Evolutionary conservation across 1,284 basidiomycete species (phyloP).

Genomic region (Trichosporon sp.): DNA sequence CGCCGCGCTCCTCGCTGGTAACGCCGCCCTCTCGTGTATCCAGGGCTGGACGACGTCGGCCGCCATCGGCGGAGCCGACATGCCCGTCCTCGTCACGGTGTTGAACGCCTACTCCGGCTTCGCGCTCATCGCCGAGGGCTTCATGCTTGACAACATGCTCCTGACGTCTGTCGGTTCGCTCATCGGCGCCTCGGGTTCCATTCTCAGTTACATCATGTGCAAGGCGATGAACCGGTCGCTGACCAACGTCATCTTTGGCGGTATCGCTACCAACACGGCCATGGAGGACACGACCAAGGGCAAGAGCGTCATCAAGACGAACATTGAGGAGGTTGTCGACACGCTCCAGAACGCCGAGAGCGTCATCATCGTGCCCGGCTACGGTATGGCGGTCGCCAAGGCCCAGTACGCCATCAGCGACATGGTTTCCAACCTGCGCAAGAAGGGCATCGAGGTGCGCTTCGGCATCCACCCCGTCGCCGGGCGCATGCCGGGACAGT

Average conservation of each 20-base stretch:
- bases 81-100: constrained; percentile 87
- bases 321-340: constrained; percentile 74
- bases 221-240: constrained; percentile 72
- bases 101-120: constrained; percentile 87
- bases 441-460: constrained; percentile 71
- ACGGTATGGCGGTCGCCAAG: constrained; percentile 84
- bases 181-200: constrained; percentile 84
- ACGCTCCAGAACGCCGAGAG: constrained; percentile 73
- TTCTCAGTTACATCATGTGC: constrained; percentile 87
- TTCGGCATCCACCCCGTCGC: constrained; percentile 55
- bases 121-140: constrained; percentile 86
- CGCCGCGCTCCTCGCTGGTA: constrained; percentile 72
- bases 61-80: constrained; percentile 83
- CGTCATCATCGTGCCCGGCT: constrained; percentile 83
- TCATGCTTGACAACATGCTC: constrained; percentile 82
- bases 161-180: constrained; percentile 76
- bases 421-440: constrained; percentile 69
- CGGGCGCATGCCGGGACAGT: constrained; percentile 61
- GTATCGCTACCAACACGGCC: constrained; percentile 65
- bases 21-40: constrained; percentile 73
- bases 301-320: constrained; percentile 68
- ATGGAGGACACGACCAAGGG: constrained; percentile 73
- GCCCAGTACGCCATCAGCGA: constrained; percentile 84
- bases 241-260: constrained; percentile 60
- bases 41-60: constrained; percentile 78